Evolutionary conservation across 1,284 basidiomycete species (phyloP).

Genomic region (Phenoliferia sp.): DNA sequence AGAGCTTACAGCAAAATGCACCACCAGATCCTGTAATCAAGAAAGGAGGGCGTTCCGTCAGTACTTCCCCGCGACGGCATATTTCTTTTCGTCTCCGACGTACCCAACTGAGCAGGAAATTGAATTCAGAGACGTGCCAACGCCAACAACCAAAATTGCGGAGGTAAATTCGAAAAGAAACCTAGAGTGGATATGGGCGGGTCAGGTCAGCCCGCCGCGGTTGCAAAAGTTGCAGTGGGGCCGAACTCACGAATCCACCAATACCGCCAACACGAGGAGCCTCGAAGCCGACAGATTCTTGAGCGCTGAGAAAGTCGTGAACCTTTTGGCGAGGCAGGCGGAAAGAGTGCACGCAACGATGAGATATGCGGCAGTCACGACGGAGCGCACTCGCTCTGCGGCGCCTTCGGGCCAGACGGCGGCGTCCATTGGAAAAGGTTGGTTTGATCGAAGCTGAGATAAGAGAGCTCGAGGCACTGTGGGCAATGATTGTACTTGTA

Average conservation of each 20-base stretch:
- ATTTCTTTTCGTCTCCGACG: background rate
- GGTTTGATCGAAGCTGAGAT: too few species aligned
- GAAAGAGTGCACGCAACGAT: background rate
- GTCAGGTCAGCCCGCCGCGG: background rate
- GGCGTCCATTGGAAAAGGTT: too few species aligned
- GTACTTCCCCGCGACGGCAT: too few species aligned
- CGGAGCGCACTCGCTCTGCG: too few species aligned
- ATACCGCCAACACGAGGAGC: background rate
- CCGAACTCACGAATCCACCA: background rate
- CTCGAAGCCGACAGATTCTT: background rate
- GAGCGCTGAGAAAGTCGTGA: background rate
- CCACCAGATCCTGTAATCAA: slow-evolving; percentile 33
- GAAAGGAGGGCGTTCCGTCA: background rate
- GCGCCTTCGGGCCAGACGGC: too few species aligned
- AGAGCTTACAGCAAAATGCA: slow-evolving; percentile 38
- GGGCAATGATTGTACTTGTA: too few species aligned
- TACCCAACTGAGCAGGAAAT: slow-evolving; percentile 42
- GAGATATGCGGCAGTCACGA: too few species aligned
- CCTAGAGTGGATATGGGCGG: background rate
- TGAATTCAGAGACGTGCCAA: slow-evolving; percentile 41
- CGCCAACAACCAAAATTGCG: slow-evolving; percentile 45
- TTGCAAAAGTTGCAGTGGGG: background rate
- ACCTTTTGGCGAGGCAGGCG: background rate
- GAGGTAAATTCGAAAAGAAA: background rate
- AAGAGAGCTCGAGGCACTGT: too few species aligned